phyloP scores from a whole-genome alignment of 208 protist genomes.

The Leishmania arabica region DNA sequence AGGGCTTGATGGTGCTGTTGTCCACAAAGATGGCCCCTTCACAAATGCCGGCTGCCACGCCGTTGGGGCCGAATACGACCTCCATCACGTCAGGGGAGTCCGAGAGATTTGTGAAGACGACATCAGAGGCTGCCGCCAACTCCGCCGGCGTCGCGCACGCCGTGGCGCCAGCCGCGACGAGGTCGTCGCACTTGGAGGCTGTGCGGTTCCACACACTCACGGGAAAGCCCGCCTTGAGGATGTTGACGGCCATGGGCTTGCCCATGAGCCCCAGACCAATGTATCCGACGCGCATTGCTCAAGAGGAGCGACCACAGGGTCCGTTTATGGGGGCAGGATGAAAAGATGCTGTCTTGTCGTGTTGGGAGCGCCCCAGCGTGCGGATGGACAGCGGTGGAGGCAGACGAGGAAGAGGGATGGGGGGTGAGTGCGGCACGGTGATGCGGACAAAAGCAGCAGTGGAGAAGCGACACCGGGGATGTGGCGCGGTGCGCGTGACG shows the following conservation, averaged over 20 bases:
- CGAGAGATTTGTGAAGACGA: slow-evolving; percentile 94
- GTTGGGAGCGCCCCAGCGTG: neutral
- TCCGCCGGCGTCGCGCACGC: slow-evolving; percentile 73
- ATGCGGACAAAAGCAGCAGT: neutral
- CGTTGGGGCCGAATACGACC: slow-evolving; percentile 85
- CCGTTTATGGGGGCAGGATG: neutral
- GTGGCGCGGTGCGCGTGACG: neutral
- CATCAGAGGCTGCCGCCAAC: slow-evolving; percentile 78
- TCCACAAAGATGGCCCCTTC: slow-evolving; percentile 89
- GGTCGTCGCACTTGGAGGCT: slow-evolving; percentile 68
- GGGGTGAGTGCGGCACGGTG: neutral
- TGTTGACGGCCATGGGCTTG: slow-evolving; percentile 89
- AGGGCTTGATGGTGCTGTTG: slow-evolving; percentile 96
- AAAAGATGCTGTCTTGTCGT: slow-evolving; percentile 7
- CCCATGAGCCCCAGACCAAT: slow-evolving; percentile 95
- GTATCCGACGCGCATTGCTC: slow-evolving; percentile 81
- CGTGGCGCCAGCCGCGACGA: slow-evolving; percentile 78
- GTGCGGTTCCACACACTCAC: slow-evolving; percentile 92
- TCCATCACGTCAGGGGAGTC: slow-evolving; percentile 89
- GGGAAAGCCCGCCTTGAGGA: slow-evolving; percentile 88
- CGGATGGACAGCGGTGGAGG: neutral
- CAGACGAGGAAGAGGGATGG: slow-evolving; percentile 3
- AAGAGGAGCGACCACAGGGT: neutral
- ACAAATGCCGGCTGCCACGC: slow-evolving; percentile 78
- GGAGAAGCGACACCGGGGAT: neutral